These are phyloP conservation scores for Fusarium bulbicola DNA, from an alignment of 2,329 filamentous ascomycete genomes.

Conservation along the genomic window DNA sequence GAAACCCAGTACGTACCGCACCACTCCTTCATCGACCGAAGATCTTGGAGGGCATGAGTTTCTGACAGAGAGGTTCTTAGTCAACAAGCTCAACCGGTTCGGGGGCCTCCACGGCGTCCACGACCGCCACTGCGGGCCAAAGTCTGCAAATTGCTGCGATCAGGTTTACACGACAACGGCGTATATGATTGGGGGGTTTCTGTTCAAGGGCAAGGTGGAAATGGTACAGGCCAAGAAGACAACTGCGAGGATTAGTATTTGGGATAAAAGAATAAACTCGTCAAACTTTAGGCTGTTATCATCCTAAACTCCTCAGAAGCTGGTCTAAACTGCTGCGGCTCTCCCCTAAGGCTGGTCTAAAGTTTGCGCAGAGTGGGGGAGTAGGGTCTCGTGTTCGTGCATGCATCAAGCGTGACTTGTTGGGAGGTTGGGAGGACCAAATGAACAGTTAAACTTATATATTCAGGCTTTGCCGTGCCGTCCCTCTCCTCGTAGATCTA, in stretches of 20 bases:
- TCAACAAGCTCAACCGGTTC: rapidly evolving
- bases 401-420: background rate
- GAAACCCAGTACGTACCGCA: background rate
- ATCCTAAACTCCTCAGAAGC: background rate
- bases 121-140: background rate
- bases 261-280: background rate
- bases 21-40: background rate
- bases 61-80: background rate
- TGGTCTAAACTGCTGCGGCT: no score
- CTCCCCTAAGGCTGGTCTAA: background rate
- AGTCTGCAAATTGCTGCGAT: background rate
- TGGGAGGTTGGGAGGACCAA: no score
- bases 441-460: background rate
- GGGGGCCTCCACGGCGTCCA: background rate
- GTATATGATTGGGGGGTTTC: rapidly evolving
- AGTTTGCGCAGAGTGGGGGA: background rate
- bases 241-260: no score
- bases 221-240: background rate
- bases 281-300: background rate
- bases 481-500: background rate
- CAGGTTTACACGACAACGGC: background rate
- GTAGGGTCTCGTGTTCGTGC: background rate
- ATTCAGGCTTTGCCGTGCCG: background rate
- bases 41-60: background rate
- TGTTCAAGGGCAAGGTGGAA: background rate